Base-by-base conservation (phyloP, 139 green algal species). In the Micromonas commoda region DNA sequence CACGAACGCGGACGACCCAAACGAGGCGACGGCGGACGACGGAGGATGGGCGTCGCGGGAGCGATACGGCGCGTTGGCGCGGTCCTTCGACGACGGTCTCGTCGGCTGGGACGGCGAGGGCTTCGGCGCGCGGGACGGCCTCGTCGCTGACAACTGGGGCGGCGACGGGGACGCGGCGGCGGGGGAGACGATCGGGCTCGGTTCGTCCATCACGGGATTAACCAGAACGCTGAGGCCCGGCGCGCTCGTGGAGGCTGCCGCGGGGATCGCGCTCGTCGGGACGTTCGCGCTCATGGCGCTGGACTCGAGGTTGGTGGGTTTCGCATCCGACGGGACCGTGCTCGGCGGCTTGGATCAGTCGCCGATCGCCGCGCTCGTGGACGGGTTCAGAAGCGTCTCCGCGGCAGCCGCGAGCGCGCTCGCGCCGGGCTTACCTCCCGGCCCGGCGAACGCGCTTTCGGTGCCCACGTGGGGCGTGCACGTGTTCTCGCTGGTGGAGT, bases 391-490 rank as follows among this genome's bases (percentile, higher is more conserved):
- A 2, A 9, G 26, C 29, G 35, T 33, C 1, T 34, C 68, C 39
- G 75, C 65, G 4, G 32, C 34, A 26, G 31, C 23, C 24, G 24
- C 33, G 23, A 28, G 19, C 2, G 29, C 71, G 52, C 33, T 80
- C 64, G 6, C 33, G 16, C 29, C 31, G 68, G 34, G 35, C 29
- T 28, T 75, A 66, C 61, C 38, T 19, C n/a, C 39, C 53, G 61
- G 54, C 26, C 92, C 92, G 0, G 72, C 85, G 23, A 97, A 98
- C 68, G 94, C 94, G 0, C 87, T 98, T 0, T 94, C 88, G 2
- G 66, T 98, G 16, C 92, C 93, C 1, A 98, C 94, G 0, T 98
- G 94, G 94, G 89, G 88, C 2, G 92, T 98, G 13, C 94, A 98
- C 77, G 82, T 91, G 23, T 94, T 87, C 24, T 88, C 77, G 19